Evolutionary conservation across 495 filamentous ascomycete genomes (phyloP).

Genomic region (Penicillium egyptiacum): DNA sequence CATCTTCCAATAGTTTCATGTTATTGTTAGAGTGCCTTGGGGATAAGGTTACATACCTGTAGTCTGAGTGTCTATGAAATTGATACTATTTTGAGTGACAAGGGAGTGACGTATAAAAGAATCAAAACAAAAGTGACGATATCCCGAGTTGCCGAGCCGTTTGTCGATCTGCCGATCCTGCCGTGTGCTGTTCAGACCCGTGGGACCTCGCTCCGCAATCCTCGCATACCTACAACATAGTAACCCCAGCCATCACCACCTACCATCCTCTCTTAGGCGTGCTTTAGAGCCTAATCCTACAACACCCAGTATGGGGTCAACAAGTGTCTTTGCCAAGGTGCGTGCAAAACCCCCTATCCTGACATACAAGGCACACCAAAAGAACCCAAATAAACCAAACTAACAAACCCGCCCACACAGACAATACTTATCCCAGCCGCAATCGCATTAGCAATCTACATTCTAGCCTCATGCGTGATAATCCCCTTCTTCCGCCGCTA

Average conservation of each 20-base stretch:
- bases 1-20: not conserved
- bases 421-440: slow-evolving; percentile 75
- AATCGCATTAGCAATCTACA: slow-evolving; percentile 73
- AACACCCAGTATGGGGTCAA: slow-evolving; percentile 30
- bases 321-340: slow-evolving; percentile 37
- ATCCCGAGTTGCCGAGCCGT: not conserved
- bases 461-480: slow-evolving; percentile 67
- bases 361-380: not conserved
- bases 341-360: slow-evolving; percentile 6
- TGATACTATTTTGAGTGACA: not conserved
- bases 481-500: slow-evolving; percentile 75
- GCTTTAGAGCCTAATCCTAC: no score
- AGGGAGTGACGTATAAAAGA: not conserved
- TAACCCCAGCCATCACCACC: not conserved
- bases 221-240: not conserved
- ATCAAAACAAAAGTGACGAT: not conserved
- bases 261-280: not conserved
- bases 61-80: not conserved
- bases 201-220: not conserved
- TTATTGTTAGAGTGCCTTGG: not conserved
- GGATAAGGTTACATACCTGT: not conserved
- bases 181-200: not conserved
- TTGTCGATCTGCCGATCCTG: slow-evolving; percentile 8
- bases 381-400: not conserved
- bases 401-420: slow-evolving; percentile 43